Evolutionary conservation across 2,329 filamentous ascomycete species (phyloP).

Genomic region (Xylaria sp.): DNA sequence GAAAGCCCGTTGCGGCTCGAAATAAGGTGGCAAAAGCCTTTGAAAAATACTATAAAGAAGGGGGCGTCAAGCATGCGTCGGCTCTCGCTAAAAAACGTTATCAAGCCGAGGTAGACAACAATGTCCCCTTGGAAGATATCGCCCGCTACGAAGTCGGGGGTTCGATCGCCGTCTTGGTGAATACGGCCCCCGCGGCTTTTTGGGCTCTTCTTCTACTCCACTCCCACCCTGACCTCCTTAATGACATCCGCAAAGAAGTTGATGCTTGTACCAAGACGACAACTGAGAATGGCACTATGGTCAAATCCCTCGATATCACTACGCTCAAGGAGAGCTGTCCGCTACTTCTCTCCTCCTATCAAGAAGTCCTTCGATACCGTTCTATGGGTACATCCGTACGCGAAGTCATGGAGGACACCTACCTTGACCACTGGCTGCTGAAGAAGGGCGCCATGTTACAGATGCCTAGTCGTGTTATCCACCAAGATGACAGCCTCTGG

Average conservation of each 20-base stretch:
- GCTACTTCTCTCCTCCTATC: constrained; percentile 54
- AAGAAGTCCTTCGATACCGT: constrained; percentile 56
- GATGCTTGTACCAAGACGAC: constrained; percentile 39
- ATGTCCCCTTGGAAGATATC: constrained; percentile 52
- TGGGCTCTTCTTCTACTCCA: constrained; percentile 55
- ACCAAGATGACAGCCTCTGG: constrained; percentile 43
- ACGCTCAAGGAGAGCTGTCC: constrained; percentile 52
- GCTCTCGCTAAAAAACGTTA: constrained; percentile 53
- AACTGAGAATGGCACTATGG: constrained; percentile 21
- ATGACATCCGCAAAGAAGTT: constrained; percentile 49
- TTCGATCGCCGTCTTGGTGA: constrained; percentile 55
- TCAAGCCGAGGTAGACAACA: constrained; percentile 46
- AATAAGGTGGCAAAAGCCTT: constrained; percentile 52
- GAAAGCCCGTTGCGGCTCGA: constrained; percentile 50
- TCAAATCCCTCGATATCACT: constrained; percentile 46
- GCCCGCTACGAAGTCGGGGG: constrained; percentile 56
- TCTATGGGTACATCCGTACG: constrained; percentile 52
- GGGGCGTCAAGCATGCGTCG: constrained; percentile 54
- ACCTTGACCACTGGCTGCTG: constrained; percentile 44
- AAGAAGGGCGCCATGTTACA: constrained; percentile 48
- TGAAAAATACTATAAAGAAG: constrained; percentile 53
- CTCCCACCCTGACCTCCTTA: constrained; percentile 46
- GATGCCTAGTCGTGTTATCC: constrained; percentile 46
- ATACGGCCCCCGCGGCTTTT: constrained; percentile 54
- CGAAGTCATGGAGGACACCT: constrained; percentile 47